Evolutionary conservation across 78 protist species (phyloP).

Genomic region (Tieghemostelium lacteum): DNA sequence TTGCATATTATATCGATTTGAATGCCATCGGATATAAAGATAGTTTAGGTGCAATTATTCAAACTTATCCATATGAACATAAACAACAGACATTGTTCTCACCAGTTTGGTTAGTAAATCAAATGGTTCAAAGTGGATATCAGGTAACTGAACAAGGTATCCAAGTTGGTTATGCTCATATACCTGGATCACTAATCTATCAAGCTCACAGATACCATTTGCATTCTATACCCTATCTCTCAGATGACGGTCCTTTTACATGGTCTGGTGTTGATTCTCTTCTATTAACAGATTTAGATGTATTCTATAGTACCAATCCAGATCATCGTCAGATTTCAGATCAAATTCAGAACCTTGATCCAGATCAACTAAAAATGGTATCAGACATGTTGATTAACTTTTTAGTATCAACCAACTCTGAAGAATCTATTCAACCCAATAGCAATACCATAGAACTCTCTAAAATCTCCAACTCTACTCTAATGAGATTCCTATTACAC

Average conservation of each 20-base stretch:
- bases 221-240: constrained; percentile 5
- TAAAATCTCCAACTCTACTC: not conserved
- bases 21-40: constrained; percentile 22
- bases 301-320: constrained; percentile 32
- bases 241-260: constrained; percentile 61
- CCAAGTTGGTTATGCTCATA: constrained; percentile 2
- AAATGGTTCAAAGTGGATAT: not conserved
- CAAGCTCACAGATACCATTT: constrained; percentile 72
- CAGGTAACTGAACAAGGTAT: constrained; percentile 1
- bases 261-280: constrained; percentile 39
- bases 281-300: constrained; percentile 33
- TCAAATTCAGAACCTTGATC: constrained; percentile 34
- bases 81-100: constrained; percentile 5
- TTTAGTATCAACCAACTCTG: constrained; percentile 6
- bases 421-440: not conserved
- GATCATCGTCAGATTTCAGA: constrained; percentile 2
- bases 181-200: constrained; percentile 32
- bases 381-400: not conserved
- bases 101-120: constrained; percentile 35
- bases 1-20: constrained; percentile 27
- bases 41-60: not conserved
- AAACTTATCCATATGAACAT: constrained; percentile 69
- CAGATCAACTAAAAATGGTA: not conserved
- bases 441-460: not conserved
- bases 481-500: not conserved